Conservation (phyloP, 352 stramenopile species). For the Phytophthora litchii region DNA sequence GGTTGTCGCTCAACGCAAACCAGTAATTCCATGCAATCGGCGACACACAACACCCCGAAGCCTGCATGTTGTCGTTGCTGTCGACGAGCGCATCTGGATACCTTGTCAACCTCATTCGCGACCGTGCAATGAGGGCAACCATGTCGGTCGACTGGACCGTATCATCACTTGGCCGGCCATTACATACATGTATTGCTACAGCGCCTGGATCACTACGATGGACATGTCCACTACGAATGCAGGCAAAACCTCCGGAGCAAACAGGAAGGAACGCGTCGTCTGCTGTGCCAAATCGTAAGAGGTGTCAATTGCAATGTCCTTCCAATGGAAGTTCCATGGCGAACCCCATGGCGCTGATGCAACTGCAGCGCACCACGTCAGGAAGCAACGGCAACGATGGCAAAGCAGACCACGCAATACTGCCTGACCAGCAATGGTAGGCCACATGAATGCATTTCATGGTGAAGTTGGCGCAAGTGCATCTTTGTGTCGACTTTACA, state of each 20-base stretch:
- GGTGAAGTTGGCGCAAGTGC: conserved; percentile 1
- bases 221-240: conserved; percentile 1
- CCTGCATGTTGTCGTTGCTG: conserved; percentile 8
- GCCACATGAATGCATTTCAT: background rate
- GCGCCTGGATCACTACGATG: conserved; percentile 18
- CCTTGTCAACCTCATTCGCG: background rate
- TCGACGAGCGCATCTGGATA: conserved; percentile 9
- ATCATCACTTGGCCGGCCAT: background rate
- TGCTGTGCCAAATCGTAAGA: conserved; percentile 26
- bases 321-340: conserved; percentile 1
- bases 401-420: background rate
- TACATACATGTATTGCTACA: conserved; percentile 1
- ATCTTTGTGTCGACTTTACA: background rate
- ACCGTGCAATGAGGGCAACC: background rate
- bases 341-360: background rate
- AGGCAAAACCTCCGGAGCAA: conserved; percentile 10
- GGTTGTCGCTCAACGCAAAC: conserved; percentile 2
- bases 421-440: background rate
- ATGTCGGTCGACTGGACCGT: background rate
- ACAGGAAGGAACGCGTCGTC: background rate
- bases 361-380: background rate
- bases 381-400: background rate
- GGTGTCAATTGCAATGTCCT: background rate
- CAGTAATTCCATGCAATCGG: conserved; percentile 3
- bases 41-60: conserved; percentile 21